These are phyloP conservation scores for Coffea eugenioides DNA, from an alignment of 257 asterid species.

Conservation along the genomic window DNA sequence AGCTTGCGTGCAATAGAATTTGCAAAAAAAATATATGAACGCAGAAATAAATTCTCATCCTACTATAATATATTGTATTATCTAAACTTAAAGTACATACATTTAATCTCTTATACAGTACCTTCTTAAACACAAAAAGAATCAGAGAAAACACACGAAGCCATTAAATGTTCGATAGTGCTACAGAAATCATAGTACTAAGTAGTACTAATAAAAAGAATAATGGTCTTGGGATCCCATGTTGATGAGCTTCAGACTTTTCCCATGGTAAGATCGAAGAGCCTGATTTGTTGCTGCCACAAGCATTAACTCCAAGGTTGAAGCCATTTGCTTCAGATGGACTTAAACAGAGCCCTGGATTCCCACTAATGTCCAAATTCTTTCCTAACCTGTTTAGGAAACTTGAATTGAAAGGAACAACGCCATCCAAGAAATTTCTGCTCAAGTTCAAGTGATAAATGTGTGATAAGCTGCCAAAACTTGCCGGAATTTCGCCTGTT, in stretches of 20 bases:
- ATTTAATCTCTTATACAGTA: neutral
- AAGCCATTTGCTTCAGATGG: constrained; percentile 33
- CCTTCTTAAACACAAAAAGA: neutral
- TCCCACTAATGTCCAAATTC: constrained; percentile 79
- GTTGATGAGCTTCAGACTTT: constrained; percentile 41
- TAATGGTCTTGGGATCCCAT: constrained; percentile 18
- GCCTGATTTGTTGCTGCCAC: constrained; percentile 46
- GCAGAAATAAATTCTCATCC: neutral
- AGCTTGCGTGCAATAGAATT: neutral
- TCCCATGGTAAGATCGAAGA: constrained; percentile 39
- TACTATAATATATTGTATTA: neutral
- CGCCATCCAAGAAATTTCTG: constrained; percentile 65
- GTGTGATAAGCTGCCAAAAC: constrained; percentile 46
- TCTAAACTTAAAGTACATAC: neutral
- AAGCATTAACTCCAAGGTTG: constrained; percentile 42
- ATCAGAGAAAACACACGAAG: neutral
- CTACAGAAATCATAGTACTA: constrained; percentile 25
- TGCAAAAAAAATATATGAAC: neutral
- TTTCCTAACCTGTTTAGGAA: constrained; percentile 71
- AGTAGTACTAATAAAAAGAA: constrained; percentile 19
- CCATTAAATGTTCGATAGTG: constrained; percentile 23
- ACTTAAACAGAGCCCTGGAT: constrained; percentile 67
- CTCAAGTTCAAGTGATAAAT: constrained; percentile 79
- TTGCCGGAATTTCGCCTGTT: constrained; percentile 59
- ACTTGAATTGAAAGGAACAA: constrained; percentile 65